phyloP scores from a whole-genome alignment of 2,329 filamentous ascomycete species.

The Microsporum audouinii region DNA sequence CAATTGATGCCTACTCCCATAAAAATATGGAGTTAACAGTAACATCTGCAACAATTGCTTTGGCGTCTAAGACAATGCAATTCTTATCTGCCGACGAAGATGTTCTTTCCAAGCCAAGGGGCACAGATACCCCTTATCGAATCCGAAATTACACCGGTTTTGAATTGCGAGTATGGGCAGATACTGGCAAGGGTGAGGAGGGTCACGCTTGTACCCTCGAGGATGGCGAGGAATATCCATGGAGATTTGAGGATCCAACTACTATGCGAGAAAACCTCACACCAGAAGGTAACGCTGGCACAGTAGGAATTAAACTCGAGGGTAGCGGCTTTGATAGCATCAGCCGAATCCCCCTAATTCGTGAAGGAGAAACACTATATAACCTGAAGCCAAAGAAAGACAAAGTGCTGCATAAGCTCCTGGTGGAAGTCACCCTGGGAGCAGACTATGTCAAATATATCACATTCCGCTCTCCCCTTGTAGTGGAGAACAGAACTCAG shows the following conservation, averaged over 20 bases:
- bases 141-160: constrained; percentile 96
- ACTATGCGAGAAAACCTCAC: constrained; percentile 90
- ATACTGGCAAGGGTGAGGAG: constrained; percentile 57
- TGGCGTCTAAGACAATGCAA: constrained; percentile 83
- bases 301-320: constrained; percentile 74
- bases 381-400: constrained; percentile 79
- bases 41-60: constrained; percentile 83
- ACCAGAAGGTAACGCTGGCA: constrained; percentile 66
- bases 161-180: constrained; percentile 71
- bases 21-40: constrained; percentile 86
- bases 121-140: constrained; percentile 81
- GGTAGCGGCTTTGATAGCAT: constrained; percentile 89
- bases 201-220: constrained; percentile 60
- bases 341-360: constrained; percentile 74
- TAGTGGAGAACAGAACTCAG: constrained; percentile 93
- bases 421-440: constrained; percentile 87
- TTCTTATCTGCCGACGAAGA: constrained; percentile 84
- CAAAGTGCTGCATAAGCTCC: constrained; percentile 70
- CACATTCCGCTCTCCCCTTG: constrained; percentile 78
- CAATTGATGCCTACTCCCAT: constrained; percentile 75
- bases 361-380: constrained; percentile 90
- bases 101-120: constrained; percentile 82
- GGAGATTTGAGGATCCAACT: constrained; percentile 94
- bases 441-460: constrained; percentile 96
- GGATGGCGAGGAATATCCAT: constrained; percentile 84